Evolutionary conservation across 306 rosid species (phyloP).

Genomic region (Albizia julibrissin): DNA sequence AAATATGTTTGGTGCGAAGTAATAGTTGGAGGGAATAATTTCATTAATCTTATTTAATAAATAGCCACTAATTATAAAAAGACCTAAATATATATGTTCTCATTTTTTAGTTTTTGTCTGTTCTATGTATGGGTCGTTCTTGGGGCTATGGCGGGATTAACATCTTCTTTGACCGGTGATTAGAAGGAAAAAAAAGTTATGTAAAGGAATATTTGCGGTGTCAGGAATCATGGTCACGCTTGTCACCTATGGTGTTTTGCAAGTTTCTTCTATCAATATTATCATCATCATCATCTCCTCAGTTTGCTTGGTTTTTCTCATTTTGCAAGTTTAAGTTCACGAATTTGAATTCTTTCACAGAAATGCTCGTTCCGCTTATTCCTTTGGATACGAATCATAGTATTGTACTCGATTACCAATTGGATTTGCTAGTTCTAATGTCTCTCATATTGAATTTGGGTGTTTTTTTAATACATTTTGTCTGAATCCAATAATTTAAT

Average conservation of each 20-base stretch:
- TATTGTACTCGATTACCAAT: no score
- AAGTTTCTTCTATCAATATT: constrained; percentile 46
- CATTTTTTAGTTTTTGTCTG: constrained; percentile 6
- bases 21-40: no score
- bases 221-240: constrained; percentile 90
- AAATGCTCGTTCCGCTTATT: constrained; percentile 14
- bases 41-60: no score
- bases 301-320: neutral
- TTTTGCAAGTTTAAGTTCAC: neutral
- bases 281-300: no score
- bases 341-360: neutral
- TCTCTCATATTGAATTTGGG: no score
- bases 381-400: neutral
- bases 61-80: no score
- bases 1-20: no score
- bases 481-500: neutral
- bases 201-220: constrained; percentile 72
- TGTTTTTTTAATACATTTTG: neutral
- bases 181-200: constrained; percentile 47
- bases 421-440: no score
- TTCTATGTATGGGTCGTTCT: constrained; percentile 12
- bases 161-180: constrained; percentile 26
- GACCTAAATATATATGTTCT: no score
- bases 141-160: constrained; percentile 65
- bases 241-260: constrained; percentile 90